A percentile compares a stretch with the other conserved stretches of the same genome.
Conservation (phyloP, 78 protist genomes). For the Protostelium mycophagum region DNA sequence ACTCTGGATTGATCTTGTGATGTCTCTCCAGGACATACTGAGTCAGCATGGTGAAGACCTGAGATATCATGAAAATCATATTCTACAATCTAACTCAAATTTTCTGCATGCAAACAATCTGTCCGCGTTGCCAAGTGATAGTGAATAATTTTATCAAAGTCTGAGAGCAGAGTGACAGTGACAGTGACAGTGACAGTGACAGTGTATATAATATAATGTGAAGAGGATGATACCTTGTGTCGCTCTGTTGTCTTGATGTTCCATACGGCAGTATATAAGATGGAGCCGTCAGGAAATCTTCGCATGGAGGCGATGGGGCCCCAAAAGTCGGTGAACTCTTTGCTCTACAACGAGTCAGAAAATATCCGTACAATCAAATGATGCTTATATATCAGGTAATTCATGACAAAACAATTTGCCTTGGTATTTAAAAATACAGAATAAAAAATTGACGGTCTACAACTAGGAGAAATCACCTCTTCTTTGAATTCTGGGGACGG, state of each 20-base stretch:
- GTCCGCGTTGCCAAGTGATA: no score
- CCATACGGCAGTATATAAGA: constrained; percentile 41
- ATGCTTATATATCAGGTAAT: no score
- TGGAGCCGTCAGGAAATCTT: constrained; percentile 60
- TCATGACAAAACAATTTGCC: no score
- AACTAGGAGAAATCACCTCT: no score
- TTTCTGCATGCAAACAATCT: not conserved
- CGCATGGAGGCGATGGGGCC: constrained; percentile 40
- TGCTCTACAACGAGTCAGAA: not conserved
- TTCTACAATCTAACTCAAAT: not conserved
- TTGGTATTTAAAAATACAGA: no score
- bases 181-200: no score
- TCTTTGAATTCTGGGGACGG: not conserved
- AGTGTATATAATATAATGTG: no score
- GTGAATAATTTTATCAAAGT: no score
- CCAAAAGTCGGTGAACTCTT: constrained; percentile 31
- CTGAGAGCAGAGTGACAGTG: no score
- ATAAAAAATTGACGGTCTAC: no score
- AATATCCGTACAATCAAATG: not conserved
- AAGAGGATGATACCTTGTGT: no score
- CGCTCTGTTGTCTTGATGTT: constrained; percentile 10
- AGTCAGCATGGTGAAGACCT: constrained; percentile 25
- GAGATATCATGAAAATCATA: not conserved
- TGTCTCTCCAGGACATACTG: constrained; percentile 14
- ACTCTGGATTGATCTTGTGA: constrained; percentile 9